Conservation (phyloP, 108 stramenopile genomes). For the Cyclotella choctawhatcheeana region DNA sequence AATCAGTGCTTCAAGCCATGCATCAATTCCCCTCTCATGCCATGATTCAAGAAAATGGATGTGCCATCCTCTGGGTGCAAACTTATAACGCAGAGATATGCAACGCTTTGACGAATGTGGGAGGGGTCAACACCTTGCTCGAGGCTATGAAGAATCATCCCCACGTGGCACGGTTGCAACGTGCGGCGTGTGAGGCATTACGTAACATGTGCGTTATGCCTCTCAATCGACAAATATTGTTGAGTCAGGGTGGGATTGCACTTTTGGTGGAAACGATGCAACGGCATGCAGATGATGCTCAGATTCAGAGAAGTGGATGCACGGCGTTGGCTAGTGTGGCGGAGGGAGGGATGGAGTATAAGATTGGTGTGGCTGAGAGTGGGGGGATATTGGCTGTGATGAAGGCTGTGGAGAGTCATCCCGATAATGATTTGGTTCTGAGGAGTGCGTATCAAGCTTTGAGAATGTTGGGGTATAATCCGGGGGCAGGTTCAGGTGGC, state of each 20-base stretch:
- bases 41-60: slow-evolving; percentile 52
- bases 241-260: slow-evolving; percentile 33
- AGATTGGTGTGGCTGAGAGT: slow-evolving; percentile 44
- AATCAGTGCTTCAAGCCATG: slow-evolving; percentile 41
- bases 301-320: slow-evolving; percentile 36
- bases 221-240: slow-evolving; percentile 29
- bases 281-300: slow-evolving; percentile 27
- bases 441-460: slow-evolving; percentile 50
- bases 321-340: slow-evolving; percentile 35
- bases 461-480: slow-evolving; percentile 46
- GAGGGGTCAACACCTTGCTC: slow-evolving; percentile 47
- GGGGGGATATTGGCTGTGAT: slow-evolving; percentile 52
- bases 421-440: slow-evolving; percentile 42
- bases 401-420: slow-evolving; percentile 54
- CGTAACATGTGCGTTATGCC: slow-evolving; percentile 41
- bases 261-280: slow-evolving; percentile 33
- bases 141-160: slow-evolving; percentile 59
- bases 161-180: slow-evolving; percentile 26
- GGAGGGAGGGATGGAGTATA: slow-evolving; percentile 48
- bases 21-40: slow-evolving; percentile 37
- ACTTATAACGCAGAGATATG: slow-evolving; percentile 56
- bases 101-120: slow-evolving; percentile 37
- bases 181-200: slow-evolving; percentile 48
- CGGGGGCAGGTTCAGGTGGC: background rate
- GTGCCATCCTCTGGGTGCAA: slow-evolving; percentile 55